Conservation (phyloP, 75 land plant species). For the Isoetes taiwanensis region DNA sequence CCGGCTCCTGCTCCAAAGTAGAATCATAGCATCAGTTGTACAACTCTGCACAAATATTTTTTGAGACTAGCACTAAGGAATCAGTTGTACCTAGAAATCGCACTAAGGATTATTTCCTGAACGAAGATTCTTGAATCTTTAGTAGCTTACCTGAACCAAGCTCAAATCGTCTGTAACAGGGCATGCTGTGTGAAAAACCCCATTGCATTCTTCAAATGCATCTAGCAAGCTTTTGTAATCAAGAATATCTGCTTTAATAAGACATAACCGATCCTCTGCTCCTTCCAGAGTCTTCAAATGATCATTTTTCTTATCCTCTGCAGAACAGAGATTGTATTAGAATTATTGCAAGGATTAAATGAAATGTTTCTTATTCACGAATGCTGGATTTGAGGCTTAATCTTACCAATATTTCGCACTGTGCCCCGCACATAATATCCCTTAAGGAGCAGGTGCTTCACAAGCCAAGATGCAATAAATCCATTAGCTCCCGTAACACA, state of each 20-base stretch:
- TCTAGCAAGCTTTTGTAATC: conserved; percentile 36
- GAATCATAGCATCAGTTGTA: no score
- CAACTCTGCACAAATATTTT: no score
- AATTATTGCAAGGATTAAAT: no score
- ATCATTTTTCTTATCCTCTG: conserved; percentile 32
- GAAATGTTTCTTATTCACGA: no score
- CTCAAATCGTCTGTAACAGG: conserved; percentile 34
- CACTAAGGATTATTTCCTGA: no score
- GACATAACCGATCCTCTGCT: conserved; percentile 50
- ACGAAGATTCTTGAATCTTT: no score
- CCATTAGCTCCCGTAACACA: conserved; percentile 7
- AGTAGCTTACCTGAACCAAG: conserved; percentile 5
- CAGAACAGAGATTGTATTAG: not conserved
- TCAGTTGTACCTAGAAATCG: no score
- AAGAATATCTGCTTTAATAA: conserved; percentile 56
- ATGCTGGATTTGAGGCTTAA: no score
- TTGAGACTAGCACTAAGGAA: no score
- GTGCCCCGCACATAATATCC: not conserved
- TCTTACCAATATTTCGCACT: conserved; percentile 1
- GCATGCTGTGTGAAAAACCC: conserved; percentile 86
- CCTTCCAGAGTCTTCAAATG: conserved; percentile 71
- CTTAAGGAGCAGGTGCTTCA: not conserved
- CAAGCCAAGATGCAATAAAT: conserved; percentile 1
- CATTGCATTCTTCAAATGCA: conserved; percentile 63
- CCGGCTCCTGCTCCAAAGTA: conserved; percentile 66